These are phyloP conservation scores for Castanea sativa DNA, from an alignment of 306 rosid genomes.

Conservation along the genomic window DNA sequence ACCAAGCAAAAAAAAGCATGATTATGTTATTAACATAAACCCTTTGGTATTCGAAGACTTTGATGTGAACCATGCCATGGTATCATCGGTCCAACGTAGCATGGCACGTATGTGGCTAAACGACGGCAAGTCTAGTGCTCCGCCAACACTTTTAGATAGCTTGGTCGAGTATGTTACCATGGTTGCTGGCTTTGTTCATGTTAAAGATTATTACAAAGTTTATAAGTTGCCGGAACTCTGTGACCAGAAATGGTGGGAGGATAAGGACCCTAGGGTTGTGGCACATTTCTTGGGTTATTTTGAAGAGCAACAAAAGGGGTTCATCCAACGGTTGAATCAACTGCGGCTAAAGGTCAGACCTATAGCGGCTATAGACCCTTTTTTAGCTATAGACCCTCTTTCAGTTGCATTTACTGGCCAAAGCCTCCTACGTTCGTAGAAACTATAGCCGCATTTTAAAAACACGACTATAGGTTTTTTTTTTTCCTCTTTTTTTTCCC, in stretches of 20 bases:
- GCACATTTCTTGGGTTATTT: conserved; percentile 36
- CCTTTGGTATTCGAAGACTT: conserved; percentile 34
- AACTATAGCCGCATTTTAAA: too few relatives aligned
- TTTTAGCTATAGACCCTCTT: too few relatives aligned
- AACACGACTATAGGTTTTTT: too few relatives aligned
- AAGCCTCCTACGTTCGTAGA: too few relatives aligned
- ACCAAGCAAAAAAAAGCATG: not conserved
- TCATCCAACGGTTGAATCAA: conserved; percentile 67
- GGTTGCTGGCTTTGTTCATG: conserved; percentile 32
- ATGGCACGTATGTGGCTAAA: conserved; percentile 57
- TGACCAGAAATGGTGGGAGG: conserved; percentile 39
- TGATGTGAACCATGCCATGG: conserved; percentile 21
- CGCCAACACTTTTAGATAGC: conserved; percentile 46
- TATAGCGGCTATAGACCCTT: too few relatives aligned
- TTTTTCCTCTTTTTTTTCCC: too few relatives aligned
- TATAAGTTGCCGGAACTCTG: conserved; percentile 11
- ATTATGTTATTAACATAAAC: conserved; percentile 41
- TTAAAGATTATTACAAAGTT: not conserved
- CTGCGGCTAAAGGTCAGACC: too few relatives aligned
- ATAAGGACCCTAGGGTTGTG: conserved; percentile 40
- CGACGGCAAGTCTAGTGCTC: conserved; percentile 46
- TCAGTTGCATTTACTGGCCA: too few relatives aligned
- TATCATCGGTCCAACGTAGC: conserved; percentile 44
- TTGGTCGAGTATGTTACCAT: conserved; percentile 48
- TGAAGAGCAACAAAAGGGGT: conserved; percentile 40